A percentile compares a stretch with the other conserved stretches of the same genome.
These are phyloP conservation scores for Fusarium fujikuroi DNA, from an alignment of 2,329 filamentous ascomycete genomes.

Conservation along the genomic window DNA sequence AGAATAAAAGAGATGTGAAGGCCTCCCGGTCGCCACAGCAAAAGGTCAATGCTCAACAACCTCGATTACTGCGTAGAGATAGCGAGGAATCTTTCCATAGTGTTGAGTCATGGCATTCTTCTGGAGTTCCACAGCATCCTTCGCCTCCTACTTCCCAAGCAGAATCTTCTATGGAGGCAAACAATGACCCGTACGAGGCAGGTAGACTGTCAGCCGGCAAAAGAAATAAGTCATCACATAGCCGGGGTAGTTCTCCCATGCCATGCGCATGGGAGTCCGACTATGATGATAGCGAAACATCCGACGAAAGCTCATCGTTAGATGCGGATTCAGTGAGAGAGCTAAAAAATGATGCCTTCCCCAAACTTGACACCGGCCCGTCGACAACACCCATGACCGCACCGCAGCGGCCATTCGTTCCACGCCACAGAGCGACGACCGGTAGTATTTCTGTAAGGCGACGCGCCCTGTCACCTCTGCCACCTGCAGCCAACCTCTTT, in stretches of 20 bases:
- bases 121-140: constrained; percentile 49
- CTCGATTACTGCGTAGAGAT: constrained; percentile 25
- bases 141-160: constrained; percentile 57
- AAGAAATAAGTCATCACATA: constrained; percentile 7
- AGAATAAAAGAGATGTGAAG: not conserved
- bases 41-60: constrained; percentile 1
- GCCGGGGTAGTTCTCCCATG: constrained; percentile 20
- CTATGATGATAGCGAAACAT: constrained; percentile 40
- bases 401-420: constrained; percentile 24
- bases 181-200: constrained; percentile 4
- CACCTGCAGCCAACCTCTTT: constrained; percentile 73
- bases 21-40: constrained; percentile 4
- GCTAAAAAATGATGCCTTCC: not conserved
- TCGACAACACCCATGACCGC: not conserved
- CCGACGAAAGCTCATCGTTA: constrained; percentile 43
- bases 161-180: constrained; percentile 49
- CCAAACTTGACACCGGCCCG: not conserved
- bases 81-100: constrained; percentile 65
- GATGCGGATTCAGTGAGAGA: constrained; percentile 26
- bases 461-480: constrained; percentile 73
- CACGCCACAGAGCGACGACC: constrained; percentile 41
- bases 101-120: constrained; percentile 63
- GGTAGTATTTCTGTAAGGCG: constrained; percentile 42
- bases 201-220: constrained; percentile 1
- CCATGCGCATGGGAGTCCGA: constrained; percentile 40